A percentile compares a stretch with the other conserved stretches of the same genome.
phyloP scores from a whole-genome alignment of 2,329 filamentous ascomycete species.

The Ascocoryne sarcoides region DNA sequence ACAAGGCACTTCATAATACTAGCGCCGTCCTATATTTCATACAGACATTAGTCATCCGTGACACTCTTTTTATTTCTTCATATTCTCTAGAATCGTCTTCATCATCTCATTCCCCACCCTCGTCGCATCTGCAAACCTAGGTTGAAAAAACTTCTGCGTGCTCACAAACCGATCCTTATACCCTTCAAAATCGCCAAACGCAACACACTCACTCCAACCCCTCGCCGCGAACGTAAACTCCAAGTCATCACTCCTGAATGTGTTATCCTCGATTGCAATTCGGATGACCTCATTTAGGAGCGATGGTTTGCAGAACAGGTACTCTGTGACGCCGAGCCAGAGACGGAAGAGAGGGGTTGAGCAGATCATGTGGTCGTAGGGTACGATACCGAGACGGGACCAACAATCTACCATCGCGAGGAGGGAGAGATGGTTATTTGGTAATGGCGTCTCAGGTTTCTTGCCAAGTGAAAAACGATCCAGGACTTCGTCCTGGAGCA shows the following conservation, averaged over 20 bases:
- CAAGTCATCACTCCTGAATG: constrained; percentile 88
- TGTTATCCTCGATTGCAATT: constrained; percentile 81
- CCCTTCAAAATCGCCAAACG: constrained; percentile 82
- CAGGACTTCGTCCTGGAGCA: constrained; percentile 72
- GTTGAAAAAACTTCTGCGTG: constrained; percentile 87
- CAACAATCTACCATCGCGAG: constrained; percentile 98
- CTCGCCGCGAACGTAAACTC: constrained; percentile 96
- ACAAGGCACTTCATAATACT: too few relatives aligned
- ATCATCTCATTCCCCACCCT: constrained; percentile 95
- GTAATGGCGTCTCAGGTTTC: constrained; percentile 46
- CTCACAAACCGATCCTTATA: constrained; percentile 87
- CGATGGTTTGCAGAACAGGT: constrained; percentile 75
- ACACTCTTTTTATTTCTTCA: constrained; percentile 32
- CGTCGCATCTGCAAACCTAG: constrained; percentile 78
- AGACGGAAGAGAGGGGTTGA: constrained; percentile 94
- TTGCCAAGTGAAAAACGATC: constrained; percentile 82
- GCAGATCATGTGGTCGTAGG: constrained; percentile 99
- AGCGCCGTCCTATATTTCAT: too few relatives aligned
- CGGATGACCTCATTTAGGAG: constrained; percentile 78
- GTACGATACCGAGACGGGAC: constrained; percentile 86
- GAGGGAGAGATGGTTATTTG: constrained; percentile 89
- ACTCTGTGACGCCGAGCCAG: constrained; percentile 95
- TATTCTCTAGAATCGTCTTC: constrained; percentile 83
- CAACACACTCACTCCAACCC: constrained; percentile 92
- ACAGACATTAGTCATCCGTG: too few relatives aligned